These are phyloP conservation scores for Tolypocladium capitatum DNA, from an alignment of 2,329 filamentous ascomycete genomes.

Conservation along the genomic window DNA sequence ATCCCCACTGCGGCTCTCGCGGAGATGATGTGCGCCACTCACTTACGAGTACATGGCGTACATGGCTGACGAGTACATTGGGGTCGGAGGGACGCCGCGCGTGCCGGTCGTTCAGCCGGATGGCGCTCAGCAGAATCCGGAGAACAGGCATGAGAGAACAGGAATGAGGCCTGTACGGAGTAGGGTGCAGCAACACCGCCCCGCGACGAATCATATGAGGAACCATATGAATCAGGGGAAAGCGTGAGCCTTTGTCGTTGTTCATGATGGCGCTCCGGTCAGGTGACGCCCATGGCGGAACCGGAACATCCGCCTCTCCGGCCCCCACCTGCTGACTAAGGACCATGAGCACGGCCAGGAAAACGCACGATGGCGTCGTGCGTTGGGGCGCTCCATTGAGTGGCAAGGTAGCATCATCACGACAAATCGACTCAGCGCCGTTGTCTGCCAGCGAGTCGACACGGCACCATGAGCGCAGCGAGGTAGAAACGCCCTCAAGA, in stretches of 20 bases:
- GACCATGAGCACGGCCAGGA: not conserved
- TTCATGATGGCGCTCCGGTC: slow-evolving; percentile 1
- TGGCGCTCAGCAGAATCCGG: not conserved
- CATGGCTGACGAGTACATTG: too few species aligned
- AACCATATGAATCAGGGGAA: too few species aligned
- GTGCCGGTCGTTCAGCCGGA: not conserved
- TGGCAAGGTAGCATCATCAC: not conserved
- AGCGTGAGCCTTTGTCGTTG: not conserved
- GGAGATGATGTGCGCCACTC: not conserved
- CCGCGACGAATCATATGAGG: not conserved
- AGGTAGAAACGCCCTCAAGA: slow-evolving; percentile 3
- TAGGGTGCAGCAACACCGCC: not conserved
- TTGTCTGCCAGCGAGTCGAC: not conserved
- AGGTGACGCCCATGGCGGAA: not conserved
- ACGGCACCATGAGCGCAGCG: slow-evolving; percentile 8
- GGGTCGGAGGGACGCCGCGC: not conserved
- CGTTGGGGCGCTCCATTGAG: not conserved
- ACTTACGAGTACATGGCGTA: too few species aligned
- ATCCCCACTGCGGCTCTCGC: not conserved
- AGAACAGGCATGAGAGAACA: not conserved
- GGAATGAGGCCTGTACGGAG: not conserved
- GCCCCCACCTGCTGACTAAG: slow-evolving; percentile 4
- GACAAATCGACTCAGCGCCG: not conserved
- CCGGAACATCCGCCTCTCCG: slow-evolving; percentile 1
- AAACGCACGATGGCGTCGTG: slow-evolving; percentile 2